A percentile compares a stretch with the other conserved stretches of the same genome.
Conservation (phyloP, 139 green algal species). For the Edaphochlamys debaryana region DNA sequence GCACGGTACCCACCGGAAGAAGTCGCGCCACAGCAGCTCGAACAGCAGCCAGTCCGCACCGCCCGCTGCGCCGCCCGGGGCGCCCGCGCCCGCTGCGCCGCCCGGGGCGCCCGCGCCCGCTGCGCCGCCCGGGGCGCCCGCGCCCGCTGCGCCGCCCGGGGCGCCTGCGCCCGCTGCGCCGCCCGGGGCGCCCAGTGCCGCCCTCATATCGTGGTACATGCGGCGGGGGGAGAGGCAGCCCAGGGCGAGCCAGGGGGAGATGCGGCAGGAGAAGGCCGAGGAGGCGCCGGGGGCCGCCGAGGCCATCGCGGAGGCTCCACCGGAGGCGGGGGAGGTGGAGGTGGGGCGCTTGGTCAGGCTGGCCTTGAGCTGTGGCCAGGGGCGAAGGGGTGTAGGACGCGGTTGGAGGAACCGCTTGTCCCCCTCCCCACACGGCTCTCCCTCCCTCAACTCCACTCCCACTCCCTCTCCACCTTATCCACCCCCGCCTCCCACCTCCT, state of each 20-base stretch:
- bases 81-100: neutral
- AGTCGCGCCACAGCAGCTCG: constrained; percentile 89
- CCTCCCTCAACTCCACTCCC: too few relatives aligned
- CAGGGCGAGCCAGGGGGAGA: constrained; percentile 85
- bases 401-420: too few relatives aligned
- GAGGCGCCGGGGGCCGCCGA: constrained; percentile 16
- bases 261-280: constrained; percentile 73
- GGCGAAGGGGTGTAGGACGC: too few relatives aligned
- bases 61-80: neutral
- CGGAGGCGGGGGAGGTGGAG: too few relatives aligned
- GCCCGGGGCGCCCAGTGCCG: neutral
- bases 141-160: neutral
- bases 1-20: constrained; percentile 69
- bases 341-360: too few relatives aligned
- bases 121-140: neutral
- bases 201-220: constrained; percentile 34
- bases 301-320: too few relatives aligned
- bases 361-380: too few relatives aligned
- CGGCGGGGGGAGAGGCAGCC: constrained; percentile 83
- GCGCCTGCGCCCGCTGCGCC: neutral
- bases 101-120: neutral
- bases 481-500: constrained; percentile 17
- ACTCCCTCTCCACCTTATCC: too few relatives aligned
- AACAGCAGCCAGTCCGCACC: constrained; percentile 77
- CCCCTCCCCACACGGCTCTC: too few relatives aligned